These are phyloP conservation scores for Suaeda aralocaspica DNA, from an alignment of 148 eudicot species.

Conservation along the genomic window DNA sequence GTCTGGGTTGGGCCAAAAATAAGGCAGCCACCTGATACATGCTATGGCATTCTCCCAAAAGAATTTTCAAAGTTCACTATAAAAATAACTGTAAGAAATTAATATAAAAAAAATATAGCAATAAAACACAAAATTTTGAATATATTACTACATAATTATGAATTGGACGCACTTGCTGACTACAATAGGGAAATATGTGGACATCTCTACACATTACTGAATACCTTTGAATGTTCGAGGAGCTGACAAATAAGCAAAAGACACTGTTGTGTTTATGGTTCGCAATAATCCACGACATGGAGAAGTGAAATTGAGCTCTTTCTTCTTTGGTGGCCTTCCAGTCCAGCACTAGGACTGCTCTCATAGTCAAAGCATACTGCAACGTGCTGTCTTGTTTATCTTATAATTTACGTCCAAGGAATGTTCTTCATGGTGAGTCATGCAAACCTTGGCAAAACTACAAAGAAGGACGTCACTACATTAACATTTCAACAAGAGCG, in stretches of 20 bases:
- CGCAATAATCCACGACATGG: slow-evolving; percentile 19
- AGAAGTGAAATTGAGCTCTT: slow-evolving; percentile 14
- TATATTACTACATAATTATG: not conserved
- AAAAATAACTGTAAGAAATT: not conserved
- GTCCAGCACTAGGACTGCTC: slow-evolving; percentile 2
- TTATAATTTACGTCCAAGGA: slow-evolving; percentile 15
- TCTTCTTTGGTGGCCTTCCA: slow-evolving; percentile 7
- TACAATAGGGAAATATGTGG: slow-evolving; percentile 9
- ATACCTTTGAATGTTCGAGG: slow-evolving; percentile 1
- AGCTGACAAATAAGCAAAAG: slow-evolving; percentile 14
- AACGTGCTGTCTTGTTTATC: slow-evolving; percentile 19
- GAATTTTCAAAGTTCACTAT: not conserved
- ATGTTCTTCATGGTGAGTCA: not conserved
- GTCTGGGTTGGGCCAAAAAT: slow-evolving; percentile 1
- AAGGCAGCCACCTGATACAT: not conserved
- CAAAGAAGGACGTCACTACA: not conserved
- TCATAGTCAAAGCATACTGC: not conserved
- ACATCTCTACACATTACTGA: slow-evolving; percentile 4
- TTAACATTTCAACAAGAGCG: not conserved
- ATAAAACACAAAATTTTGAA: not conserved
- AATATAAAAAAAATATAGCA: not conserved
- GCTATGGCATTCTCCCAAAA: slow-evolving; percentile 1
- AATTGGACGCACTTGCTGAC: slow-evolving; percentile 15
- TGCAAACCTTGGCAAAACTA: not conserved
- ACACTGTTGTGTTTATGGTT: slow-evolving; percentile 10